A percentile compares a stretch with the other conserved stretches of the same genome.
phyloP scores from a whole-genome alignment of 2,329 filamentous ascomycete genomes.

The Dactylella cylindrospora region DNA sequence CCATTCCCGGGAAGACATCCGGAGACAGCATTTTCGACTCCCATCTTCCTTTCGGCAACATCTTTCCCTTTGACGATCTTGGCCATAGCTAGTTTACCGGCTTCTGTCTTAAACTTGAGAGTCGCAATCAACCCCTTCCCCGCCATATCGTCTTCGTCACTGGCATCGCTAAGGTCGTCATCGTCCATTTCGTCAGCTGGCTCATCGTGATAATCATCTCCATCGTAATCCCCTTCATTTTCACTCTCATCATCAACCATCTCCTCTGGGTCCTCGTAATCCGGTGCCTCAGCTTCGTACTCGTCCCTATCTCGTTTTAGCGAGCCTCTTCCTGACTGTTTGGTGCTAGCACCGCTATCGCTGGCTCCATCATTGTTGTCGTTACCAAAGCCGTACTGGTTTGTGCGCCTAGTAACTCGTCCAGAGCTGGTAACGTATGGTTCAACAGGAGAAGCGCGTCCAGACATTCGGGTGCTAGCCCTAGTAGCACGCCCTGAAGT shows the following conservation, averaged over 20 bases:
- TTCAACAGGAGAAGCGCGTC: conserved; percentile 64
- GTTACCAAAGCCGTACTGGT: conserved; percentile 65
- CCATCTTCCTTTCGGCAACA: not conserved
- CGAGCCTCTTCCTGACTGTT: conserved; percentile 49
- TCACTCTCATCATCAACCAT: conserved; percentile 67
- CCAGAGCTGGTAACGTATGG: conserved; percentile 79
- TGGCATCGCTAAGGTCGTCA: conserved; percentile 57
- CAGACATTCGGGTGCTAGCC: conserved; percentile 70
- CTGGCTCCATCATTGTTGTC: conserved; percentile 55
- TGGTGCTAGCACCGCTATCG: conserved; percentile 54
- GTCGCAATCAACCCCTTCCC: conserved; percentile 21
- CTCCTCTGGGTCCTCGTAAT: conserved; percentile 57
- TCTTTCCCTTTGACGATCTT: conserved; percentile 7
- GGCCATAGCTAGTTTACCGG: conserved; percentile 11
- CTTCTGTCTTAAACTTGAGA: conserved; percentile 17
- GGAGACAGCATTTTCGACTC: not conserved
- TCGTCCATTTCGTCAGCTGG: conserved; percentile 61
- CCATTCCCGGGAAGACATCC: conserved; percentile 3
- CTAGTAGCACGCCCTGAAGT: conserved; percentile 64
- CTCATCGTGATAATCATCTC: conserved; percentile 66
- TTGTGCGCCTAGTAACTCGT: conserved; percentile 66
- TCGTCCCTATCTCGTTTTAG: conserved; percentile 54
- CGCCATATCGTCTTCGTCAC: conserved; percentile 5
- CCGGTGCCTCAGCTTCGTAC: conserved; percentile 58
- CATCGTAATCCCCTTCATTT: conserved; percentile 73